Evolutionary conservation across 2,329 filamentous ascomycete species (phyloP).

Genomic region (Colletotrichum sp.): DNA sequence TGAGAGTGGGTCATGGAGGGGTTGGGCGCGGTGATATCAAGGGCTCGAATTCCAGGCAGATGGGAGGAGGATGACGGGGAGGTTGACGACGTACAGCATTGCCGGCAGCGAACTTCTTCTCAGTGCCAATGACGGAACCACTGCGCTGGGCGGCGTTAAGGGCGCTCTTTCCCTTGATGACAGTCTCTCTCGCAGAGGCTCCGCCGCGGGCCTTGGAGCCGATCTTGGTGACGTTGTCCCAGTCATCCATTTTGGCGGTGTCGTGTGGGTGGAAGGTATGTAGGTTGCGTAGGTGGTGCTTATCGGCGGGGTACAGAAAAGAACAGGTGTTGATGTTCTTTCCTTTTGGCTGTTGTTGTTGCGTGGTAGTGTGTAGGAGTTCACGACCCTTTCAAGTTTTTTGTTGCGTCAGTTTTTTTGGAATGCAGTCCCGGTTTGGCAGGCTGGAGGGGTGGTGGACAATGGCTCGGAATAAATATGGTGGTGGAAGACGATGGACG

Average conservation of each 20-base stretch:
- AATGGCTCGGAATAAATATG: constrained; percentile 16
- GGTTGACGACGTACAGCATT: constrained; percentile 65
- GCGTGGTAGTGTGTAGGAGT: not conserved
- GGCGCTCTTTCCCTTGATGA: constrained; percentile 81
- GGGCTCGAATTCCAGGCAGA: not conserved
- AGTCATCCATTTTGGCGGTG: constrained; percentile 73
- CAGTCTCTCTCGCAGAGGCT: constrained; percentile 76
- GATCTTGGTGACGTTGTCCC: constrained; percentile 91
- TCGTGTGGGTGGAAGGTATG: constrained; percentile 12
- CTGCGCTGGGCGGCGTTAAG: constrained; percentile 89
- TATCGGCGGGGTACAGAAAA: not conserved
- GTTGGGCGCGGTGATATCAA: constrained; percentile 10
- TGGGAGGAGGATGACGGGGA: too few relatives aligned
- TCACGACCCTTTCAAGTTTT: not conserved
- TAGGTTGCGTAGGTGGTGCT: not conserved
- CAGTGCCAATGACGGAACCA: constrained; percentile 78
- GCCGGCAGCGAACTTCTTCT: constrained; percentile 86
- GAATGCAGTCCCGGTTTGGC: not conserved
- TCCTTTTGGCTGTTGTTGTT: constrained; percentile 10
- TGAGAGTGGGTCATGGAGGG: constrained; percentile 14
- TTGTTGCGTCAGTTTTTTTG: constrained; percentile 15
- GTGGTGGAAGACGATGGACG: constrained; percentile 29
- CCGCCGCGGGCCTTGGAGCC: constrained; percentile 82
- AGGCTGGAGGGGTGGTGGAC: not conserved
- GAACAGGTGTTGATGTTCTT: not conserved